Evolutionary conservation across 2,329 filamentous ascomycete genomes (phyloP).

Genomic region (Fusarium neocosmosporiellum): DNA sequence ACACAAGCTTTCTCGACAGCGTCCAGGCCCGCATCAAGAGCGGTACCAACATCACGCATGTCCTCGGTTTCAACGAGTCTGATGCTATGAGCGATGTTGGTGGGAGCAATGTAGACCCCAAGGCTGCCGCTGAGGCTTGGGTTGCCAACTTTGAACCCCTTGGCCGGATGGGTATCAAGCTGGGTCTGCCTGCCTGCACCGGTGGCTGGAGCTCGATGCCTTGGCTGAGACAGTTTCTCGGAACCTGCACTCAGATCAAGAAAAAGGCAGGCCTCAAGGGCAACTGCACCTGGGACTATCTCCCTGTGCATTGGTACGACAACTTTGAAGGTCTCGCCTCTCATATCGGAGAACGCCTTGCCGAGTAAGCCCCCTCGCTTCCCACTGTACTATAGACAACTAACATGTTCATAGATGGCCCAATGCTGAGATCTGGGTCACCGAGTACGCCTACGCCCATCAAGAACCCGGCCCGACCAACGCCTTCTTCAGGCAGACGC

Average conservation of each 20-base stretch:
- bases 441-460: conserved; percentile 76
- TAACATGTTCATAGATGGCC: conserved; percentile 60
- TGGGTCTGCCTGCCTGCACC: conserved; percentile 78
- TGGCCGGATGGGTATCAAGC: conserved; percentile 69
- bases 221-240: conserved; percentile 76
- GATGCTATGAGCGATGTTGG: conserved; percentile 67
- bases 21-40: conserved; percentile 65
- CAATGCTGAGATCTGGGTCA: conserved; percentile 77
- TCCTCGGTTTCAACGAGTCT: conserved; percentile 85
- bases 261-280: conserved; percentile 51
- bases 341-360: conserved; percentile 67
- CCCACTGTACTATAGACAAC: not conserved
- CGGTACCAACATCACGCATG: conserved; percentile 70
- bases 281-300: conserved; percentile 72
- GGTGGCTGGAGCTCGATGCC: conserved; percentile 68
- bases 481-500: conserved; percentile 73
- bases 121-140: conserved; percentile 75
- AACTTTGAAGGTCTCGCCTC: conserved; percentile 75
- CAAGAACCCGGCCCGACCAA: conserved; percentile 68
- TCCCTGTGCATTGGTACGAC: conserved; percentile 76
- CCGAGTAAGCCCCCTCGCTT: conserved; percentile 44
- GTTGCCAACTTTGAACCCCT: conserved; percentile 78
- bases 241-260: conserved; percentile 70
- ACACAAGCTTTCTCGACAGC: conserved; percentile 69
- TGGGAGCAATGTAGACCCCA: conserved; percentile 71